These are phyloP conservation scores for Rugonectria rugulosa DNA, from an alignment of 2,329 filamentous ascomycete genomes.

Conservation along the genomic window DNA sequence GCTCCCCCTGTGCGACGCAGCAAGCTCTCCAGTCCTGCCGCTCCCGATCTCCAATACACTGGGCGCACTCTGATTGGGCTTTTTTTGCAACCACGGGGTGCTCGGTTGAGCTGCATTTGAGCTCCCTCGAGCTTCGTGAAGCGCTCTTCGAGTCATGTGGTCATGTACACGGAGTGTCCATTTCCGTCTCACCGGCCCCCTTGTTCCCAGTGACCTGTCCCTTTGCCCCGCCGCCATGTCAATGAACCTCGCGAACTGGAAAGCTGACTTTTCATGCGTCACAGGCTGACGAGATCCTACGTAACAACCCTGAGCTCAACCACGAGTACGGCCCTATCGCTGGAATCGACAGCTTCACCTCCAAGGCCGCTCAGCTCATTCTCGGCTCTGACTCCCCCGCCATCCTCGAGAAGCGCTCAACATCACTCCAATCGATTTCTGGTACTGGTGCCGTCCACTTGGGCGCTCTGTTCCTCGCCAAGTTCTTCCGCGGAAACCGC, in stretches of 20 bases:
- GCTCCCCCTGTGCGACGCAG: slow-evolving; percentile 7
- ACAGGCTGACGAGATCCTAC: slow-evolving; percentile 89
- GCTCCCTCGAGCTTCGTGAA: slow-evolving; percentile 19
- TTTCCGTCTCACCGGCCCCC: slow-evolving; percentile 23
- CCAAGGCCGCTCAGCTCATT: slow-evolving; percentile 89
- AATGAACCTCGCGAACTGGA: slow-evolving; percentile 20
- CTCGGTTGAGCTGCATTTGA: slow-evolving; percentile 15
- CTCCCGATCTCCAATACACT: slow-evolving; percentile 18
- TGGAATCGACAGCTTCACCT: slow-evolving; percentile 84
- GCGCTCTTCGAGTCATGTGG: slow-evolving; percentile 32
- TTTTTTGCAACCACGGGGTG: slow-evolving; percentile 19
- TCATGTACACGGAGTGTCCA: slow-evolving; percentile 21
- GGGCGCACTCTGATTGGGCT: background rate
- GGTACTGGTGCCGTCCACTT: slow-evolving; percentile 95
- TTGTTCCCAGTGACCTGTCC: slow-evolving; percentile 25
- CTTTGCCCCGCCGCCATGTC: slow-evolving; percentile 19
- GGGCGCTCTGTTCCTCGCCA: slow-evolving; percentile 90
- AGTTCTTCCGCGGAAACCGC: slow-evolving; percentile 81
- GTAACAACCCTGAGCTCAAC: slow-evolving; percentile 88
- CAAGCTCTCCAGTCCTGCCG: slow-evolving; percentile 14
- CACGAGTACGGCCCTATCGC: slow-evolving; percentile 99
- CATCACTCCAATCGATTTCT: slow-evolving; percentile 92
- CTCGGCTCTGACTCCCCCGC: slow-evolving; percentile 83
- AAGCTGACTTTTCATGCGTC: slow-evolving; percentile 35
- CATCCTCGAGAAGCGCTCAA: slow-evolving; percentile 80